phyloP scores from a whole-genome alignment of 257 asterid genomes.

The Lycium ferocissimum region DNA sequence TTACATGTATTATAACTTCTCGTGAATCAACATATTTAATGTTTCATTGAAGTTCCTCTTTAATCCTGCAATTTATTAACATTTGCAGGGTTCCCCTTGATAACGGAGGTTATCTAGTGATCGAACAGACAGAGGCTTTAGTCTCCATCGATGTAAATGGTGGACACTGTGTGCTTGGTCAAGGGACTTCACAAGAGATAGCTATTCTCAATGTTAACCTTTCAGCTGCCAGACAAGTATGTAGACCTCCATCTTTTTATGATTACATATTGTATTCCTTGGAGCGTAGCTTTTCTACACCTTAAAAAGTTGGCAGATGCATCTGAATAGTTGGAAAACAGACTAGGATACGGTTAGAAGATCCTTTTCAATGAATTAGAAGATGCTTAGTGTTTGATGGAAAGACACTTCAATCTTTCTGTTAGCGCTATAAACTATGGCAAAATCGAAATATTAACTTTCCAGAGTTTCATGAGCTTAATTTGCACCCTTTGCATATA shows the following conservation, averaged over 20 bases:
- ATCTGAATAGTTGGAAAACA: neutral
- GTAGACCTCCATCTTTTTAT: constrained; percentile 27
- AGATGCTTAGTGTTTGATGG: constrained; percentile 13
- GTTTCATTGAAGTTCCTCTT: constrained; percentile 13
- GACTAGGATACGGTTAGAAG: neutral
- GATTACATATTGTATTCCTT: neutral
- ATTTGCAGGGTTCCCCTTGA: constrained; percentile 79
- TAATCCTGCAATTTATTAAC: constrained; percentile 26
- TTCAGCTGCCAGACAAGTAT: constrained; percentile 94
- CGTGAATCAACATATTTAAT: neutral
- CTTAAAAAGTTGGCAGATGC: neutral
- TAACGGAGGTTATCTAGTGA: constrained; percentile 97
- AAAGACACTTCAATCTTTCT: neutral
- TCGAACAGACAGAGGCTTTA: constrained; percentile 97
- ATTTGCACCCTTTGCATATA: no score
- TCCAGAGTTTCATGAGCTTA: neutral
- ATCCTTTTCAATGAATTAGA: neutral
- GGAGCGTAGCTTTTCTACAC: neutral
- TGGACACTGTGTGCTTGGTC: constrained; percentile 94
- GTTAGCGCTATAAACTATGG: neutral
- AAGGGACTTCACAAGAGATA: constrained; percentile 90
- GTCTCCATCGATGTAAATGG: constrained; percentile 98
- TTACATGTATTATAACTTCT: neutral
- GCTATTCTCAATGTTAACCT: constrained; percentile 96
- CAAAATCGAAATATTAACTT: neutral